A percentile compares a stretch with the other conserved stretches of the same genome.
Evolutionary conservation across 345 rosid species (phyloP).

Genomic region (Trapa incisa): DNA sequence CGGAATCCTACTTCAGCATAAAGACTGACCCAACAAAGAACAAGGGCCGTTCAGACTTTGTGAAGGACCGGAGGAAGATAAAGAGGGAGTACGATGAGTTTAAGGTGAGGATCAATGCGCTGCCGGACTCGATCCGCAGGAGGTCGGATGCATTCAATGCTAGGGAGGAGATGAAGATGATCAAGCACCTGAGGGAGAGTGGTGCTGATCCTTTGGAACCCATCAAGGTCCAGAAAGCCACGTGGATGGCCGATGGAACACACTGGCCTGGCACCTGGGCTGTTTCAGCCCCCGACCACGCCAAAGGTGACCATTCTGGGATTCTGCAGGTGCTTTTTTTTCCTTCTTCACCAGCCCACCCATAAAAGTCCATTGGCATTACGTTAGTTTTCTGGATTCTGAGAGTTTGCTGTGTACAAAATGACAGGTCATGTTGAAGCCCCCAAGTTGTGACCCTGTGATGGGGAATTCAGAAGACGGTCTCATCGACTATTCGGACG

Average conservation of each 20-base stretch:
- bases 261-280: slow-evolving; percentile 96
- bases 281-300: slow-evolving; percentile 40
- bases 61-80: slow-evolving; percentile 69
- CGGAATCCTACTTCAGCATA: slow-evolving; percentile 61
- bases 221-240: slow-evolving; percentile 55
- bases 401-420: background rate
- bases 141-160: slow-evolving; percentile 93
- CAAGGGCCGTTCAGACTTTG: slow-evolving; percentile 71
- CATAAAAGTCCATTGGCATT: background rate
- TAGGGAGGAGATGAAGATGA: slow-evolving; percentile 82
- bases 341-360: background rate
- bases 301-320: slow-evolving; percentile 89
- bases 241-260: slow-evolving; percentile 99
- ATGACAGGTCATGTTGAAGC: slow-evolving; percentile 72
- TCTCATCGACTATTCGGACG: slow-evolving; percentile 58
- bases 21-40: slow-evolving; percentile 85
- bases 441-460: slow-evolving; percentile 65
- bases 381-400: background rate
- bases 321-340: slow-evolving; percentile 36
- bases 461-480: slow-evolving; percentile 49
- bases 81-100: slow-evolving; percentile 91
- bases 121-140: slow-evolving; percentile 77
- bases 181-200: slow-evolving; percentile 68
- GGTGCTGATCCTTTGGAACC: slow-evolving; percentile 64
- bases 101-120: slow-evolving; percentile 79